Percentiles rank a stretch among this genome's conserved stretches.
phyloP scores from a whole-genome alignment of 1,139 yeast species.

The Williopsis jadinii region DNA sequence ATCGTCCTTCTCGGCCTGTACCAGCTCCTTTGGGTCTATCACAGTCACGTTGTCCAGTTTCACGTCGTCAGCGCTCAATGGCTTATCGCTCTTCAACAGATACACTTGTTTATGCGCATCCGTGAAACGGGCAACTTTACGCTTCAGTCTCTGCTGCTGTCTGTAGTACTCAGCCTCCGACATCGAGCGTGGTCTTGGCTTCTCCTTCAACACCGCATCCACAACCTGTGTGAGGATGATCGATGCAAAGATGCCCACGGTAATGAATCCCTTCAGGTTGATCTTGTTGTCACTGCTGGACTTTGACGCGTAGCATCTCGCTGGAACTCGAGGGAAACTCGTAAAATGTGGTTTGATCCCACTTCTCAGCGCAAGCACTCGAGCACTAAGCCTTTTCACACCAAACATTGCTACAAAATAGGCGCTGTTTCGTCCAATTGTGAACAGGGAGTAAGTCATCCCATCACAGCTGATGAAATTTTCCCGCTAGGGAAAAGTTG shows the following conservation, averaged over 20 bases:
- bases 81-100: conserved; percentile 7
- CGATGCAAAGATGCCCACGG: conserved; percentile 45
- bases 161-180: conserved; percentile 20
- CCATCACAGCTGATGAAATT: no score
- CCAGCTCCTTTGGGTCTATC: conserved; percentile 16
- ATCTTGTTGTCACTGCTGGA: conserved; percentile 25
- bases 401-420: no score
- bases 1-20: conserved; percentile 15
- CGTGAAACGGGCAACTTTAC: conserved; percentile 16
- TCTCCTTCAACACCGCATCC: conserved; percentile 43
- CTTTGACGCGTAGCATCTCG: conserved; percentile 6
- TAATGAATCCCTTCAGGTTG: conserved; percentile 41
- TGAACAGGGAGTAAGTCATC: no score
- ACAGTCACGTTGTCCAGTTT: conserved; percentile 8
- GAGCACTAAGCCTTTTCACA: no score
- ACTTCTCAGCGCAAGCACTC: neutral
- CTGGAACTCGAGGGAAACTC: neutral
- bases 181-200: conserved; percentile 26
- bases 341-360: neutral
- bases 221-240: conserved; percentile 48
- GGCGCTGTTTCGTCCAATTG: no score
- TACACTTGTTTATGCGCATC: conserved; percentile 19
- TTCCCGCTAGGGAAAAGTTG: no score
- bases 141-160: conserved; percentile 21
- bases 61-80: conserved; percentile 3